Evolutionary conservation across 139 green algal species (phyloP).

Genomic region (Nannochloris sp.): DNA sequence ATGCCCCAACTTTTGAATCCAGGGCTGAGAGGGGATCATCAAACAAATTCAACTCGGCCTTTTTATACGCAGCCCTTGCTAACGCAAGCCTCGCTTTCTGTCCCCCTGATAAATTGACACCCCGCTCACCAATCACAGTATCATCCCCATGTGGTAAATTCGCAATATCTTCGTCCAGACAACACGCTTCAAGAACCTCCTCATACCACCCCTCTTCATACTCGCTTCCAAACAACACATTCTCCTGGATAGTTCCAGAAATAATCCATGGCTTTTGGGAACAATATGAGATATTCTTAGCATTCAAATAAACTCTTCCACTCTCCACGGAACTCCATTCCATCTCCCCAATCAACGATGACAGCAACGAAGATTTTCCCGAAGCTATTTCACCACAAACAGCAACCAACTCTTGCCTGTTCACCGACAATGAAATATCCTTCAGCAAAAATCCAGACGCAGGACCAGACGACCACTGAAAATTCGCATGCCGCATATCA

Average conservation of each 20-base stretch:
- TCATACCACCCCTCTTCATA: slow-evolving; percentile 48
- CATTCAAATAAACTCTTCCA: slow-evolving; percentile 33
- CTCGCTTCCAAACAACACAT: slow-evolving; percentile 62
- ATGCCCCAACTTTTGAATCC: slow-evolving; percentile 63
- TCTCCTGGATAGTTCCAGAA: slow-evolving; percentile 57
- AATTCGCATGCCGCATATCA: background rate
- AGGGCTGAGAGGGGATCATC: slow-evolving; percentile 83
- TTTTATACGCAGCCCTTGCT: slow-evolving; percentile 63
- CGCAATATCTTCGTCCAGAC: slow-evolving; percentile 62
- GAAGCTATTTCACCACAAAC: slow-evolving; percentile 54
- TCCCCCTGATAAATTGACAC: slow-evolving; percentile 75
- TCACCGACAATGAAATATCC: slow-evolving; percentile 31
- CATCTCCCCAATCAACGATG: slow-evolving; percentile 70
- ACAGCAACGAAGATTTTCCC: slow-evolving; percentile 71
- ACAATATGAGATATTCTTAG: slow-evolving; percentile 59
- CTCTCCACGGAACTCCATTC: slow-evolving; percentile 18
- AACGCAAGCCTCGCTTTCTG: slow-evolving; percentile 71
- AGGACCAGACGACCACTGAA: background rate
- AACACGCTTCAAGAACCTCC: slow-evolving; percentile 44
- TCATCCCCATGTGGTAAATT: slow-evolving; percentile 61
- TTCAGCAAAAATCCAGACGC: slow-evolving; percentile 19
- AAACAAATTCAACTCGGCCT: slow-evolving; percentile 58
- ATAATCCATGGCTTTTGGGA: slow-evolving; percentile 71
- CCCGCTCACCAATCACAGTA: slow-evolving; percentile 81
- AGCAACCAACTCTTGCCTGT: slow-evolving; percentile 55